Evolutionary conservation across 768 basidiomycete species (phyloP).

Genomic region (Hemileccinum impolitum): DNA sequence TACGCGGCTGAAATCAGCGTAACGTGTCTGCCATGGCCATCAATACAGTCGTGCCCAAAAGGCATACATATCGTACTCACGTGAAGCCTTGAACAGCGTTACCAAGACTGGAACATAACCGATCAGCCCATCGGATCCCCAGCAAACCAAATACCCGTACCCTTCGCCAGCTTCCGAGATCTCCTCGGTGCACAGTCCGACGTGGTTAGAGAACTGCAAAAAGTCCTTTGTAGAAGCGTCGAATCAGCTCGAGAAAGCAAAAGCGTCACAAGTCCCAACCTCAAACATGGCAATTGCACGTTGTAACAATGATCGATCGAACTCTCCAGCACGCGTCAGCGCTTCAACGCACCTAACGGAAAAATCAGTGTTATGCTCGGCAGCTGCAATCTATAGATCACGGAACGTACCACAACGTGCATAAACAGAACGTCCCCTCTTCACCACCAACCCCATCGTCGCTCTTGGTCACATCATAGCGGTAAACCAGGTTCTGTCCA

Average conservation of each 20-base stretch:
- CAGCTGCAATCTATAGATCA: background rate
- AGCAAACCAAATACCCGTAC: slow-evolving; percentile 37
- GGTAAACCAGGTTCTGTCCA: slow-evolving; percentile 75
- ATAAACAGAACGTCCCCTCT: slow-evolving; percentile 92
- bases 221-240: slow-evolving; percentile 52
- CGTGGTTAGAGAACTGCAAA: slow-evolving; percentile 80
- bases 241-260: background rate
- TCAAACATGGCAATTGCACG: slow-evolving; percentile 87
- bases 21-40: slow-evolving; percentile 53
- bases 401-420: slow-evolving; percentile 65
- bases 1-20: slow-evolving; percentile 84
- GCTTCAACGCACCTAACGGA: slow-evolving; percentile 77
- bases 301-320: slow-evolving; percentile 60
- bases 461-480: slow-evolving; percentile 82
- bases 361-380: background rate
- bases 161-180: slow-evolving; percentile 84
- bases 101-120: slow-evolving; percentile 50
- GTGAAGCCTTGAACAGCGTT: slow-evolving; percentile 91
- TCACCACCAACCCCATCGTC: slow-evolving; percentile 95
- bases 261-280: slow-evolving; percentile 39
- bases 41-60: background rate
- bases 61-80: slow-evolving; percentile 40
- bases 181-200: slow-evolving; percentile 83
- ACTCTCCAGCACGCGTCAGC: slow-evolving; percentile 81
- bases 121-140: background rate